Conservation (phyloP, 176 grass and related monocot species). For the Sorghum bicolor region DNA sequence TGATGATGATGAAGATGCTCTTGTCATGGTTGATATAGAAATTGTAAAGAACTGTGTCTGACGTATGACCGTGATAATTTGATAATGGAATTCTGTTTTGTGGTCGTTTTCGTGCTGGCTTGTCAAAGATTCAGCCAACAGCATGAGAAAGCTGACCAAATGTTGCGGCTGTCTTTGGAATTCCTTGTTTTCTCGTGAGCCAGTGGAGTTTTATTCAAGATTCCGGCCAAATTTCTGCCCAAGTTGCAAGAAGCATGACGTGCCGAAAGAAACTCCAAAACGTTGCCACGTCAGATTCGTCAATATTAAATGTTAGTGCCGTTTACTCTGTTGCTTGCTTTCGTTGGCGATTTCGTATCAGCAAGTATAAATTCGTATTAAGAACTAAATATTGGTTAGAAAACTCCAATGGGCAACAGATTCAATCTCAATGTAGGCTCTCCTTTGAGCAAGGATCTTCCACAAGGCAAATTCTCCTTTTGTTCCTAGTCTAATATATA, state of each 20-base stretch:
- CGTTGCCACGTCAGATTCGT: too few species aligned
- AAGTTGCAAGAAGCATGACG: background rate
- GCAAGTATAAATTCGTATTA: too few species aligned
- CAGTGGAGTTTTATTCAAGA: background rate
- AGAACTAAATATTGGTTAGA: too few species aligned
- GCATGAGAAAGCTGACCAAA: background rate
- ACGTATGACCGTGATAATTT: background rate
- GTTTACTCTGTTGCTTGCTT: too few species aligned
- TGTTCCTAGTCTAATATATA: background rate
- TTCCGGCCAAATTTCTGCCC: background rate
- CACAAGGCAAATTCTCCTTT: conserved; percentile 19
- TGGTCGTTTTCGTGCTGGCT: background rate
- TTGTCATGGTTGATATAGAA: background rate
- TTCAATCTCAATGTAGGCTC: background rate
- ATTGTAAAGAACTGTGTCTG: background rate
- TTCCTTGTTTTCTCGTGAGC: background rate
- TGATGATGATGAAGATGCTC: background rate
- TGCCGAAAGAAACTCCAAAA: too few species aligned
- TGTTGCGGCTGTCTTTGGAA: background rate
- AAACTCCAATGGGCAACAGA: conserved; percentile 11
- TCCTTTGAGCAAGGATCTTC: conserved; percentile 3
- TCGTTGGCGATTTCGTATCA: too few species aligned
- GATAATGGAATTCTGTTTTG: background rate
- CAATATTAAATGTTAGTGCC: too few species aligned
- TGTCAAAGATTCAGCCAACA: background rate